phyloP scores from a whole-genome alignment of 2,329 filamentous ascomycete genomes.

The Alternaria sp. region DNA sequence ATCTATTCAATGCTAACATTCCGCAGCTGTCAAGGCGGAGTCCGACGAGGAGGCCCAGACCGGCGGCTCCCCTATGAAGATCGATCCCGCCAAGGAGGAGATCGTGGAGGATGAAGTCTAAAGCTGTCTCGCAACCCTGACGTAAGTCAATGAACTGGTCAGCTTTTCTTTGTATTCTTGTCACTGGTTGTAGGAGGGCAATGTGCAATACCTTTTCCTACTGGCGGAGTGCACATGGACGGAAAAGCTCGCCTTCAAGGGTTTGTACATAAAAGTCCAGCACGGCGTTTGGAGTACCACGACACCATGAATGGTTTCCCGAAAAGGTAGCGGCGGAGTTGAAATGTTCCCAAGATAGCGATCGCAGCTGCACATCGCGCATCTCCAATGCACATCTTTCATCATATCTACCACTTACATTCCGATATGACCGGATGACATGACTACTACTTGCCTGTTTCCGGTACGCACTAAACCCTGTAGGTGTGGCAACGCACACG shows the following conservation, averaged over 20 bases:
- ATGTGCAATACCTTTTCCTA: not conserved
- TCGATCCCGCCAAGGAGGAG: slow-evolving; percentile 7
- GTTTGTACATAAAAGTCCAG: not conserved
- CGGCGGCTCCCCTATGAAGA: not conserved
- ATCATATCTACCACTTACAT: not conserved
- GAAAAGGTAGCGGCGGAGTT: not conserved
- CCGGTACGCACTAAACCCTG: not conserved
- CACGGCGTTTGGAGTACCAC: not conserved
- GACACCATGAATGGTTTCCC: not conserved
- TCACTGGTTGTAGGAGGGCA: not conserved
- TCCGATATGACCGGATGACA: not conserved
- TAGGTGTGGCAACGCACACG: not conserved
- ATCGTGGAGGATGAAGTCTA: slow-evolving; percentile 23
- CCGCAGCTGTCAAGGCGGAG: slow-evolving; percentile 17
- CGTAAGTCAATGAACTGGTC: not conserved
- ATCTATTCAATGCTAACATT: slow-evolving; percentile 6
- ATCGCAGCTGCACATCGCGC: not conserved
- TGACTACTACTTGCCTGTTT: too few relatives aligned
- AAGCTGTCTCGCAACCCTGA: not conserved
- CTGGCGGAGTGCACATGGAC: not conserved
- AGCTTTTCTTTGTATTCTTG: too few relatives aligned
- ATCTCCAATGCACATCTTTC: not conserved
- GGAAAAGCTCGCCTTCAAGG: not conserved
- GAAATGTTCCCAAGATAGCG: not conserved
- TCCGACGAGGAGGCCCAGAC: slow-evolving; percentile 6